Conservation (phyloP, 805 yeast species). For the Starmerella khaoyaiensis region DNA sequence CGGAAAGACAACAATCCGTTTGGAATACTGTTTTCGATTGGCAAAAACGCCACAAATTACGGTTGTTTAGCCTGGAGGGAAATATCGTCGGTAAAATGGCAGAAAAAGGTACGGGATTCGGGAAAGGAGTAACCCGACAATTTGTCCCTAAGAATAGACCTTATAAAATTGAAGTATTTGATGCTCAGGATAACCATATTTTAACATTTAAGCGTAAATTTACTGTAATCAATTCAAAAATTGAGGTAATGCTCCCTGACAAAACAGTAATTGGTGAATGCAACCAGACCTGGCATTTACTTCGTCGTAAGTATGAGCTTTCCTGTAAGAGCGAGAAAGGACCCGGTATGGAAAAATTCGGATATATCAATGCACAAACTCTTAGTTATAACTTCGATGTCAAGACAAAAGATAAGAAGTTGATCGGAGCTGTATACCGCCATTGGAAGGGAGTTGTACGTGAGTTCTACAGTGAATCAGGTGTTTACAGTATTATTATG, state of each 20-base stretch:
- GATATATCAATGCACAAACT: conserved; percentile 75
- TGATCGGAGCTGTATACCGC: conserved; percentile 69
- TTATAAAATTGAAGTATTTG: conserved; percentile 30
- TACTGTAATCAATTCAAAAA: conserved; percentile 77
- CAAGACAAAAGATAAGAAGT: conserved; percentile 40
- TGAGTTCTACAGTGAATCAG: conserved; percentile 88
- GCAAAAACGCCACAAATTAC: conserved; percentile 75
- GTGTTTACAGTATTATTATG: conserved; percentile 44
- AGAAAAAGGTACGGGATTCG: conserved; percentile 64
- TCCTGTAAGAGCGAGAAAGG: conserved; percentile 34
- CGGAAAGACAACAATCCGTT: too few species aligned
- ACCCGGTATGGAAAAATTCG: conserved; percentile 58
- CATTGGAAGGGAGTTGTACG: conserved; percentile 93
- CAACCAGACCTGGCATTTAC: conserved; percentile 85
- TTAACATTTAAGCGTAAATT: conserved; percentile 62
- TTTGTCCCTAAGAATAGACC: conserved; percentile 79
- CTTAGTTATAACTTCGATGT: conserved; percentile 80
- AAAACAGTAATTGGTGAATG: conserved; percentile 62
- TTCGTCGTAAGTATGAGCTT: conserved; percentile 81
- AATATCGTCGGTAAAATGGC: conserved; percentile 63
- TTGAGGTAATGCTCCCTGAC: conserved; percentile 55
- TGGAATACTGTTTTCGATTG: too few species aligned
- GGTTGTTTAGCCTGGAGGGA: conserved; percentile 59
- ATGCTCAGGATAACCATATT: conserved; percentile 27
- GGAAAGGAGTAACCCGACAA: conserved; percentile 67